phyloP scores from a whole-genome alignment of 192 early-diverging fungal species.

The Backusella luteola region DNA sequence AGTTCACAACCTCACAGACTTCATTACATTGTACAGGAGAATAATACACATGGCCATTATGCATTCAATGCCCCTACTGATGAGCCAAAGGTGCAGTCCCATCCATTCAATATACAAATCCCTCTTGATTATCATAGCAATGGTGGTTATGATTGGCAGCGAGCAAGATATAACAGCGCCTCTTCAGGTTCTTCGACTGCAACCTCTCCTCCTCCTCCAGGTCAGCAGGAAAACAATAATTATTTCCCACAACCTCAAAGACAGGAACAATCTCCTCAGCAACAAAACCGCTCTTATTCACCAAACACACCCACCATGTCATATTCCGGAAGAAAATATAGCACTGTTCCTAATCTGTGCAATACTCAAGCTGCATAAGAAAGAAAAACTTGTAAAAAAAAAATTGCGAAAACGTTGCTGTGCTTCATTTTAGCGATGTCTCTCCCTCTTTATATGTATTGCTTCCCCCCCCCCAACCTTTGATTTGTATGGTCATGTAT shows the following conservation, averaged over 20 bases:
- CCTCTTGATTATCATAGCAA: not conserved
- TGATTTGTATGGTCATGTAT: not conserved
- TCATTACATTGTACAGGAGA: not conserved
- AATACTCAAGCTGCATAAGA: constrained; percentile 11
- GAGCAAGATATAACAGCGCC: constrained; percentile 11
- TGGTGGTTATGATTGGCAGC: constrained; percentile 10
- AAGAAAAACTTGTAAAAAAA: not conserved
- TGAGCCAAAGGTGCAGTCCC: not conserved
- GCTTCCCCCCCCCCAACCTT: not conserved
- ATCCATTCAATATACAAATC: constrained; percentile 9
- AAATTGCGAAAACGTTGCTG: not conserved
- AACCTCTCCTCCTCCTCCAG: not conserved
- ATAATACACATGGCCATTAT: not conserved
- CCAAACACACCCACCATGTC: not conserved
- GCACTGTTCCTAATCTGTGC: constrained; percentile 1
- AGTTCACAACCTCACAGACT: not conserved
- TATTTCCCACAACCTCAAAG: constrained; percentile 1
- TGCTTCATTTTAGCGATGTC: not conserved
- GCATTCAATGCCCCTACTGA: not conserved
- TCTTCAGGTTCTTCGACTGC: constrained; percentile 14
- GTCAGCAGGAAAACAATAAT: not conserved
- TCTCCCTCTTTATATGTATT: not conserved
- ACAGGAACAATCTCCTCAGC: not conserved
- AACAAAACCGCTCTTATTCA: not conserved
- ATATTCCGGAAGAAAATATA: constrained; percentile 14